phyloP scores from a whole-genome alignment of 305 asterid genomes.

The Lippia alba region DNA sequence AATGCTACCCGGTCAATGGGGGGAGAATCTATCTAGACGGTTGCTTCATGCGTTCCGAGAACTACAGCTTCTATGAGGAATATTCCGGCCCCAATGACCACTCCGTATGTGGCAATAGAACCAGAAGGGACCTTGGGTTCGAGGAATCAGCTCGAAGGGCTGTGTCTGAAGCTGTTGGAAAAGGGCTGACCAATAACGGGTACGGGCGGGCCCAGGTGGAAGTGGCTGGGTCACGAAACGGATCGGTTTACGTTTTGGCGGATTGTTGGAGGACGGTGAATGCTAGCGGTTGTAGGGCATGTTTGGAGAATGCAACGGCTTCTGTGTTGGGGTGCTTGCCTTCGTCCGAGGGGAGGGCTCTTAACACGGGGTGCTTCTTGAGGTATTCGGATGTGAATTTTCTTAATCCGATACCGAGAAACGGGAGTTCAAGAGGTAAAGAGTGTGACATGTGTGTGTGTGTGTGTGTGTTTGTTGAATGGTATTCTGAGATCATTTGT shows the following conservation, averaged over 20 bases:
- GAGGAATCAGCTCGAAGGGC: constrained; percentile 52
- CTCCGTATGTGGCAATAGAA: constrained; percentile 54
- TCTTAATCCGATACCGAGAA: constrained; percentile 53
- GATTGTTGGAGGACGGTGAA: constrained; percentile 60
- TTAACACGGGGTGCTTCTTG: constrained; percentile 63
- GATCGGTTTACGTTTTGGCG: constrained; percentile 55
- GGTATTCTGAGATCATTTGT: too few relatives aligned
- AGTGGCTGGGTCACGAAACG: constrained; percentile 32
- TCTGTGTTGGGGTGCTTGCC: constrained; percentile 60
- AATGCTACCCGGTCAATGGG: constrained; percentile 54
- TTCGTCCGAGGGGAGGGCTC: constrained; percentile 58
- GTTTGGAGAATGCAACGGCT: constrained; percentile 55
- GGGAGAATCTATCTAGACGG: constrained; percentile 70
- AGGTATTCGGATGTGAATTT: constrained; percentile 60
- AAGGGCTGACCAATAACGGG: constrained; percentile 56
- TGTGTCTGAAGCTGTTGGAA: constrained; percentile 47
- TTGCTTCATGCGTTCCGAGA: constrained; percentile 64
- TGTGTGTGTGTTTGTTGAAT: too few relatives aligned
- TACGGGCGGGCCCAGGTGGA: constrained; percentile 49
- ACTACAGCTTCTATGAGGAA: constrained; percentile 57
- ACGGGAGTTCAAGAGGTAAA: constrained; percentile 51
- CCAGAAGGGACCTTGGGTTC: constrained; percentile 48
- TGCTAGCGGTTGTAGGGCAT: constrained; percentile 47
- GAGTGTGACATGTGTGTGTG: too few relatives aligned
- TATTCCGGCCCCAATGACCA: constrained; percentile 49